Evolutionary conservation across 495 filamentous ascomycete species (phyloP), one percentile per base, ranked within the genome.

Genomic region (Evansstolkia leycettana): DNA sequence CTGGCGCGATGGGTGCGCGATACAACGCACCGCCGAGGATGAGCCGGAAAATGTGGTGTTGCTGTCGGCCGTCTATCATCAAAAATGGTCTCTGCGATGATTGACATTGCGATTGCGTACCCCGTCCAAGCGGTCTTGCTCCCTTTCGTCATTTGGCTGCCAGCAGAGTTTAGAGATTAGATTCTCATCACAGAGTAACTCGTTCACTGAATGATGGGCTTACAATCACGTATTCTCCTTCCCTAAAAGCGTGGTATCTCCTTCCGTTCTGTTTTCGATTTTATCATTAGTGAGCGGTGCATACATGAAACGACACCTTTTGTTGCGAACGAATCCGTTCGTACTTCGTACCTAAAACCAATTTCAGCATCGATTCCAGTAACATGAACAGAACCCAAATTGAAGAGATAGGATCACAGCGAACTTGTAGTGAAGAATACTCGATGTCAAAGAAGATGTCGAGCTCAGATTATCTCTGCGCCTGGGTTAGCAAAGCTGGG

Each of bases 71-170:
- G 28, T 16, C 27, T 17, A 14, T 31, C 3, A 11, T 13, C 2
- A 19, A 29, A 20, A 2, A 29, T 24, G 28, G 12, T 5, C 5
- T n/a, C 14, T 29, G 28, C 20, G 5, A 29, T 5, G 14, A 29
- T n/a, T 4, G 3, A 29, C 12, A n/a, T 19, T 45, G 68, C 60
- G 27, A 29, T 62, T 61, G 44, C 78, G 65, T 38, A 70, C 61
- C 37, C 80, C 52, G 34, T 81, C 76, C 38, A 81, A 65, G 19
- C 78, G 65, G 33, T 80, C 75, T 46, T 79, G 72, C 51, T 84
- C 76, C 7, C 51, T 51, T 36, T 52, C 43, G 19, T 52, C 46
- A 20, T 52, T 50, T 10, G 46, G 46, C 49, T 47, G 34, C 23
- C n/a, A 26, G 31, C 5, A 33, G 4, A 33, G 12, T 5, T 17